Evolutionary conservation across 345 rosid genomes (phyloP).

Genomic region (Salix suchowensis): DNA sequence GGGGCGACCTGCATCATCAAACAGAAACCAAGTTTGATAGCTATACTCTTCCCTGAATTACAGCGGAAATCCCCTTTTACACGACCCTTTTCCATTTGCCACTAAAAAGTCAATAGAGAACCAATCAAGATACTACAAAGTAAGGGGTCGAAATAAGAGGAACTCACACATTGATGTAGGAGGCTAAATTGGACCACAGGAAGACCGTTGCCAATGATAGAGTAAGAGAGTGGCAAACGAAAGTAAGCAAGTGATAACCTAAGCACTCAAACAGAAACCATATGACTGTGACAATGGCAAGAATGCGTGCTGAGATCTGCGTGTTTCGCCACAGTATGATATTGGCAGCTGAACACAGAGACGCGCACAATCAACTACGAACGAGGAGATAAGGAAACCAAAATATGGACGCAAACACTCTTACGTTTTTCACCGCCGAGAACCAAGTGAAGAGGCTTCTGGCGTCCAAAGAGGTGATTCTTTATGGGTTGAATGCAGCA

Average conservation of each 20-base stretch:
- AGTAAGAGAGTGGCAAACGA: conserved; percentile 24
- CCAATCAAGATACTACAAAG: no score
- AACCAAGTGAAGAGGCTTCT: conserved; percentile 39
- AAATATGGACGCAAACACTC: background rate
- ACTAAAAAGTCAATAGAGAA: no score
- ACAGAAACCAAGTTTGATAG: background rate
- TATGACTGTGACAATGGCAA: conserved; percentile 12
- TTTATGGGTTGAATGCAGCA: conserved; percentile 17
- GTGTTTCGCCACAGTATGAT: conserved; percentile 27
- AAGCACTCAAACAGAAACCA: conserved; percentile 24
- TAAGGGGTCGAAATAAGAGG: background rate
- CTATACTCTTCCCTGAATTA: no score
- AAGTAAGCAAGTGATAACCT: conserved; percentile 25
- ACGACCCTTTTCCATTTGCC: no score
- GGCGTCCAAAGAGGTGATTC: conserved; percentile 38
- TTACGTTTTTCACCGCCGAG: conserved; percentile 44
- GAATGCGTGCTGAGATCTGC: conserved; percentile 10
- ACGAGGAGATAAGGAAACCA: background rate
- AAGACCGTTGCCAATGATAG: conserved; percentile 10
- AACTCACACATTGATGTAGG: conserved; percentile 22
- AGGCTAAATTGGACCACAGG: conserved; percentile 22
- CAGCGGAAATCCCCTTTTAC: no score
- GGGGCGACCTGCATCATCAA: conserved; percentile 14
- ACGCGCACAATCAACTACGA: background rate
- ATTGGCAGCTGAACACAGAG: conserved; percentile 16